Percentiles rank a stretch among this genome's conserved stretches.
phyloP scores from a whole-genome alignment of 2,329 filamentous ascomycete species.

The Byssochlamys sp. region DNA sequence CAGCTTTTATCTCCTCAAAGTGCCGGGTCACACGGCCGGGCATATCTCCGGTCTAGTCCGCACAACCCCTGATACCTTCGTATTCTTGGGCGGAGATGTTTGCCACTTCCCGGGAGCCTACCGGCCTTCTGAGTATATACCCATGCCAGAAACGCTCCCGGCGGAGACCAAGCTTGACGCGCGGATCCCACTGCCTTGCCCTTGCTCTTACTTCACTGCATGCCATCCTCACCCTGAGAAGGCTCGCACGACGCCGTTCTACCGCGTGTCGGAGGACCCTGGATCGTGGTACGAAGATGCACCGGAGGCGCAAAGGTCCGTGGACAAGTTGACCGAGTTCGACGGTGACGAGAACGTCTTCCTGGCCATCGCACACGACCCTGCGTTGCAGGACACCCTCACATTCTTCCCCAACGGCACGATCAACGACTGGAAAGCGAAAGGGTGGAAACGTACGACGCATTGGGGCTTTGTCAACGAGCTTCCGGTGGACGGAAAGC shows the following conservation, averaged over 20 bases:
- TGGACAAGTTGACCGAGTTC: conserved; percentile 15
- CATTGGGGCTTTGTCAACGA: conserved; percentile 19
- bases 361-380: conserved; percentile 20
- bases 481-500: conserved; percentile 6
- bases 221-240: conserved; percentile 13
- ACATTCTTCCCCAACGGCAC: conserved; percentile 17
- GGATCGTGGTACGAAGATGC: conserved; percentile 14
- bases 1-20: conserved; percentile 46
- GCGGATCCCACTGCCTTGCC: conserved; percentile 11
- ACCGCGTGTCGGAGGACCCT: conserved; percentile 6
- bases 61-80: conserved; percentile 25
- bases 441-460: conserved; percentile 14
- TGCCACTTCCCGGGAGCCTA: conserved; percentile 34
- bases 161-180: conserved; percentile 9
- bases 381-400: conserved; percentile 12
- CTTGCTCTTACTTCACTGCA: conserved; percentile 15
- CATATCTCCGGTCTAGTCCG: conserved; percentile 15
- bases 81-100: conserved; percentile 36
- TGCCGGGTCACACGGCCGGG: conserved; percentile 16
- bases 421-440: conserved; percentile 20
- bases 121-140: conserved; percentile 26
- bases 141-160: conserved; percentile 21
- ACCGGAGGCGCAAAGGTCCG: conserved; percentile 9
- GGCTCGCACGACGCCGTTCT: conserved; percentile 12
- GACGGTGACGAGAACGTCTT: conserved; percentile 19